These are phyloP conservation scores for Colletotrichum tropicicola DNA, from an alignment of 2,329 filamentous ascomycete genomes.

Conservation along the genomic window DNA sequence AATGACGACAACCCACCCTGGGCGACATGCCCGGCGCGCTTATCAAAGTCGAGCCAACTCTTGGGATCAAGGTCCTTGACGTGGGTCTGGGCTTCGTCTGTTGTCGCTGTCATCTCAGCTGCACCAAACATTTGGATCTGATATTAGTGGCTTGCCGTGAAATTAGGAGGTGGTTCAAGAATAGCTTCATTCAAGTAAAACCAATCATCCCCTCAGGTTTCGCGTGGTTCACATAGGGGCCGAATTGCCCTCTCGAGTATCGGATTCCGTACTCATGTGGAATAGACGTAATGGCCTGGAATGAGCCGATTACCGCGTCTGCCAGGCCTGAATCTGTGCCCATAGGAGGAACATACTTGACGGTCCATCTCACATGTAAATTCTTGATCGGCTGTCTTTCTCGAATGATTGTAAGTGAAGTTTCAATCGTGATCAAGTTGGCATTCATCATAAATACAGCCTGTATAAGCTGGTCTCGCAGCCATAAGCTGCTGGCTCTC, in stretches of 20 bases:
- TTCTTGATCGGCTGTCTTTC: not conserved
- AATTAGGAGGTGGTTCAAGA: not conserved
- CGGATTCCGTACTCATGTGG: too few relatives aligned
- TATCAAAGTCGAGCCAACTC: not conserved
- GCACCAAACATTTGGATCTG: not conserved
- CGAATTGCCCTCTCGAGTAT: too few relatives aligned
- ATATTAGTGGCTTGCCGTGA: not conserved
- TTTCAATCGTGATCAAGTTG: not conserved
- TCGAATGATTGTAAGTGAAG: not conserved
- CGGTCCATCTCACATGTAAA: not conserved
- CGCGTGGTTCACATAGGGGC: too few relatives aligned
- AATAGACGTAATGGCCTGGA: too few relatives aligned
- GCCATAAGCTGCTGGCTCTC: not conserved
- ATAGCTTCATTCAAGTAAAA: too few relatives aligned
- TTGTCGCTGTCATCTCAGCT: not conserved
- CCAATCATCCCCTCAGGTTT: too few relatives aligned
- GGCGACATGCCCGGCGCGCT: not conserved
- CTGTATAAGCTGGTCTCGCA: not conserved
- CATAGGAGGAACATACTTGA: too few relatives aligned
- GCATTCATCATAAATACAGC: not conserved
- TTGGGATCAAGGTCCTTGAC: too few relatives aligned
- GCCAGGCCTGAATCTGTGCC: too few relatives aligned
- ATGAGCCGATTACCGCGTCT: too few relatives aligned
- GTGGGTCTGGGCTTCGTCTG: not conserved
- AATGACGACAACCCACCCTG: conserved; percentile 5